Base-by-base conservation (phyloP, 2,329 filamentous ascomycete genomes). In the Xylaria sp. region DNA sequence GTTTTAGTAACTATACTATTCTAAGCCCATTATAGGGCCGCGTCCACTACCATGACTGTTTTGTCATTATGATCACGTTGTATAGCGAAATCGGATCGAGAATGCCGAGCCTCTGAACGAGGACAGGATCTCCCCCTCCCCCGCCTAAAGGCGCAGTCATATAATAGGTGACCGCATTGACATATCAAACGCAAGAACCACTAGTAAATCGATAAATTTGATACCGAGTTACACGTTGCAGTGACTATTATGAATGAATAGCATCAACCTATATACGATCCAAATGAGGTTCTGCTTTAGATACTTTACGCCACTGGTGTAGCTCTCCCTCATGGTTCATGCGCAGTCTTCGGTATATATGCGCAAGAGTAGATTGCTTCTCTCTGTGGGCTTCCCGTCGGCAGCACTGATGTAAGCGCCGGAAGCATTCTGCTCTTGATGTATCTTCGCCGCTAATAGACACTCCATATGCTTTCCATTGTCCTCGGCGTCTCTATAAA, bases 401-500 rank as follows among this genome's bases (percentile, higher is more conserved):
- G 10, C 9, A 36, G 33, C 33, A 3, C 6, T 43, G 3, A 13
- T 43, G 13, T 13, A 43, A 15, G 41, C 13, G 41, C 18, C 18
- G 41, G 41, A 18, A 43, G 18, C 18, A 43, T 43, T 36, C 2
- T 36, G 33, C 33, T 8, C 7, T n/a, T n/a, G n/a, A n/a, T n/a
- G n/a, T n/a, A 41, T 18, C 6, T 23, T 18, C 18, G 5, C 20
- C 33, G 15, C 28, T n/a, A 18, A 12, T n/a, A 33, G 1, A 15
- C 33, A 46, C 23, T 5, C 9, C 15, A 13, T 5, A 85, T 69
- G 84, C 82, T 23, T 79, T 1, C 69, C 70, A 8, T 76, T 12
- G 79, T 33, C 33, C 4, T 9, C 25, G 18, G 6, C n/a, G 13
- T 52, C 48, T 51, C n/a, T 5, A 20, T 1, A 8, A 31, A 31